Percentiles rank a stretch among this genome's conserved stretches.
phyloP scores from a whole-genome alignment of 768 basidiomycete species.

The Kwoniella dendrophila region DNA sequence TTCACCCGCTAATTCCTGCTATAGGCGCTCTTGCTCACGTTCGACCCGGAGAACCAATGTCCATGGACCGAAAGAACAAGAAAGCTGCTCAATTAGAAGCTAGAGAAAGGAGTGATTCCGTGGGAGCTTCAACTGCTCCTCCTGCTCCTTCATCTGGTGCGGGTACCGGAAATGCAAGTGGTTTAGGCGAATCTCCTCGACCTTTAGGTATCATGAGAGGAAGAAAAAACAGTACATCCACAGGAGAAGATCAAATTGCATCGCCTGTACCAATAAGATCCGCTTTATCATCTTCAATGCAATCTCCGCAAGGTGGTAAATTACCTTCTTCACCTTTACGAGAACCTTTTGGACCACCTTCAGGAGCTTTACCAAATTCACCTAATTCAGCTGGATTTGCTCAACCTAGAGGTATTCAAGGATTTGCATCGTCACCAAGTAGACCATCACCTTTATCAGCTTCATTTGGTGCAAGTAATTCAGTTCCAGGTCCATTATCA shows the following conservation, averaged over 20 bases:
- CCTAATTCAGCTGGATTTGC: slow-evolving; percentile 42
- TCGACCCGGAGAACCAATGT: slow-evolving; percentile 87
- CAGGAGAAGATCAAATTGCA: slow-evolving; percentile 29
- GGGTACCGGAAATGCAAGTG: slow-evolving; percentile 8
- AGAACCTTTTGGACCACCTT: slow-evolving; percentile 50
- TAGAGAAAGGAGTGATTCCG: slow-evolving; percentile 30
- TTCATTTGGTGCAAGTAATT: slow-evolving; percentile 56
- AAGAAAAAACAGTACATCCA: slow-evolving; percentile 19
- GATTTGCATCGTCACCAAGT: slow-evolving; percentile 53
- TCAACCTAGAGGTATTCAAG: slow-evolving; percentile 18
- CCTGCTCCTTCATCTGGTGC: slow-evolving; percentile 16
- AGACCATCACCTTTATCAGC: slow-evolving; percentile 50
- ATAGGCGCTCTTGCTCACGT: slow-evolving; percentile 90
- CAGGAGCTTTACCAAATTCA: slow-evolving; percentile 33
- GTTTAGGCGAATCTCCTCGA: slow-evolving; percentile 7
- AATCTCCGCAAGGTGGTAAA: slow-evolving; percentile 37
- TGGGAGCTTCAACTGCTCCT: slow-evolving; percentile 17
- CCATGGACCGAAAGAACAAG: slow-evolving; percentile 97
- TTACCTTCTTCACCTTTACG: slow-evolving; percentile 42
- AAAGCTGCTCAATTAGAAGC: slow-evolving; percentile 54
- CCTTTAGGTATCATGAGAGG: slow-evolving; percentile 17
- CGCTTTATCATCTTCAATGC: slow-evolving; percentile 41
- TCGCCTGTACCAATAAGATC: slow-evolving; percentile 46
- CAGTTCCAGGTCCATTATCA: slow-evolving; percentile 53
- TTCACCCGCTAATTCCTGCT: slow-evolving; percentile 25